Conservation (phyloP, 164 flowering plant species). For the Santalum album region DNA sequence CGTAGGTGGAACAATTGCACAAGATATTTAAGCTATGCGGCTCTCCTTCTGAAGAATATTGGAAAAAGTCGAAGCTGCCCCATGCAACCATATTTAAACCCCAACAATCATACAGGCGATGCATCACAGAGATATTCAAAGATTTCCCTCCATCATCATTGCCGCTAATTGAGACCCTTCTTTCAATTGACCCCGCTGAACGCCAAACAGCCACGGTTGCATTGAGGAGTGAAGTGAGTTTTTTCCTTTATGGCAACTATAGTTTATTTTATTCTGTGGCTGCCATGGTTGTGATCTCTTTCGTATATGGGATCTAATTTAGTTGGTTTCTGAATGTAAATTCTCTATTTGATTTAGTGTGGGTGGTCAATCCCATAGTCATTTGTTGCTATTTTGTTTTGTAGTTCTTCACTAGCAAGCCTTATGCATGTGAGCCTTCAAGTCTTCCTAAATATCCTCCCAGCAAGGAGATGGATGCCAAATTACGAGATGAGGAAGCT, state of each 20-base stretch:
- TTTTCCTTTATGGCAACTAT: neutral
- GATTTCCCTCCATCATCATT: conserved; percentile 68
- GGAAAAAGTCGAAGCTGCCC: conserved; percentile 77
- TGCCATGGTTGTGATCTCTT: no score
- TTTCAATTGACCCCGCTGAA: conserved; percentile 74
- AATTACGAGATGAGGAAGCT: conserved; percentile 86
- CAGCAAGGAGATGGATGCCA: conserved; percentile 96
- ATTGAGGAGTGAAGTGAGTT: conserved; percentile 54
- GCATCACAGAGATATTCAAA: conserved; percentile 64
- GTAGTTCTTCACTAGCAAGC: conserved; percentile 76
- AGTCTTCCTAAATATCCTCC: conserved; percentile 94
- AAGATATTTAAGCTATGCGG: conserved; percentile 84
- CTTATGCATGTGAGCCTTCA: conserved; percentile 90
- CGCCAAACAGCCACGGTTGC: conserved; percentile 72
- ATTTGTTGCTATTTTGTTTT: no score
- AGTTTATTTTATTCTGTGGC: neutral
- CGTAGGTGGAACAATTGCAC: conserved; percentile 79
- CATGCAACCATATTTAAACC: conserved; percentile 85
- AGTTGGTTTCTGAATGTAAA: neutral
- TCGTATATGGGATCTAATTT: no score
- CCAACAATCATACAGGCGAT: conserved; percentile 71
- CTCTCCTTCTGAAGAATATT: conserved; percentile 78
- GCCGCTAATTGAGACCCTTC: conserved; percentile 70
- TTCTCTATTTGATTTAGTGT: neutral
- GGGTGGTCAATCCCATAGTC: neutral